Base-by-base conservation (phyloP, 2,329 filamentous ascomycete genomes). In the Exutisphaerella laricina region DNA sequence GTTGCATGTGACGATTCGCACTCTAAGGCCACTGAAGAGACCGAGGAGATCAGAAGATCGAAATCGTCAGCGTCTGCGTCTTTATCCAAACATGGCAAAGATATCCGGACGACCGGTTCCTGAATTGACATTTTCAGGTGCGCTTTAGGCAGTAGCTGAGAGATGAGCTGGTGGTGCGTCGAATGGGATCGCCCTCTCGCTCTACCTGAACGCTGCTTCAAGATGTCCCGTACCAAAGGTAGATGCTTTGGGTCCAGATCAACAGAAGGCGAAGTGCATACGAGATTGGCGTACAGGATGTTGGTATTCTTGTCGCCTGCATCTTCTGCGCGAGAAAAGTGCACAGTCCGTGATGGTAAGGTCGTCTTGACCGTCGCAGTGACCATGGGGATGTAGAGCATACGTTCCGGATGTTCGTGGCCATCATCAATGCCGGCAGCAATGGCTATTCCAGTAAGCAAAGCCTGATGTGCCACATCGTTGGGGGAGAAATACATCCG, bases 401-500 rank as follows among this genome's bases (percentile, higher is more conserved):
- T 76, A 41, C 90, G 82, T 61, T 96, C 88, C 0, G 87, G 84
- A 56, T 85, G 85, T 6, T 84, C 85, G 20, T 83, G 79, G n/a
- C 88, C 87, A 61, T 96, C 88, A 58, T 96, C 89, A 25, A 98
- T 74, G 28, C 88, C 92, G 44, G 97, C 75, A 0, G 90, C 90
- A 43, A 98, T 85, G 1, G 92, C 95, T 29, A 98, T 80, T 3
- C 89, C 92, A 13, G 90, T 92, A 16, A 92, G 77, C 25, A 98
- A 74, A 8, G 89, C 92, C 70, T 98, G 90, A 63, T 98, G 92
- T 9, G 92, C 92, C 58, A 96, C 82, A 61, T 96, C 92, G 49
- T 88, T 84, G 16, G 84, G 80, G 2, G 89, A 86, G 61, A 98
- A 98, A 66, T 98, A 97, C 92, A 97, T 98, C 50, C 92, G 82